phyloP scores from a whole-genome alignment of 208 protist species.

The Trypanosoma avium region DNA sequence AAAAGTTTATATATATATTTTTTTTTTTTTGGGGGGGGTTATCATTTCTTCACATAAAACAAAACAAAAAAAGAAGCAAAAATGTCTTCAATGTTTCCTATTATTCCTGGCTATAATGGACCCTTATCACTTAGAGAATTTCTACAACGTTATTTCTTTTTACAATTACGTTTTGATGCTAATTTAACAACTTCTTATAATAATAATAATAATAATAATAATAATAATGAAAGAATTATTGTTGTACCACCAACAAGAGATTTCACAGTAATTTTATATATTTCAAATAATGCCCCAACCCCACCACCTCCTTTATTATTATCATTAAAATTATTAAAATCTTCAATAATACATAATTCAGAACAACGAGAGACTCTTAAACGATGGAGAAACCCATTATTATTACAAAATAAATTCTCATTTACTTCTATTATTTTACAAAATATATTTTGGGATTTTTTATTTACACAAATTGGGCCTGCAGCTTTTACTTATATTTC shows the following conservation, averaged over 20 bases:
- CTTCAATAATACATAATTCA: too few relatives aligned
- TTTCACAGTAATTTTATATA: constrained; percentile 54
- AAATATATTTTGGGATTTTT: constrained; percentile 40
- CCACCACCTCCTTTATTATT: constrained; percentile 18
- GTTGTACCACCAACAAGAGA: constrained; percentile 29
- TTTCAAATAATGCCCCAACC: constrained; percentile 34
- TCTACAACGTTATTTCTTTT: constrained; percentile 38
- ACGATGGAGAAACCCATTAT: constrained; percentile 2
- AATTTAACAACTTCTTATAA: too few relatives aligned
- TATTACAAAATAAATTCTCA: constrained; percentile 5
- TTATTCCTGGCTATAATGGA: constrained; percentile 44
- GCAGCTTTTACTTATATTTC: constrained; percentile 37
- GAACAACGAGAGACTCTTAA: background rate
- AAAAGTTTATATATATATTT: too few relatives aligned
- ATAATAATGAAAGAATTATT: constrained; percentile 12
- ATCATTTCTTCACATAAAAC: background rate
- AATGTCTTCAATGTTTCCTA: constrained; percentile 49
- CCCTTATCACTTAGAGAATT: constrained; percentile 55
- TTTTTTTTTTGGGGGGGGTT: too few relatives aligned
- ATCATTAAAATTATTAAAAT: too few relatives aligned
- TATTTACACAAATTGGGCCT: constrained; percentile 43
- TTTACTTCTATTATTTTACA: constrained; percentile 40
- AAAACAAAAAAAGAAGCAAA: background rate
- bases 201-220: too few relatives aligned
- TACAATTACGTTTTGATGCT: constrained; percentile 33